Percentiles rank a stretch among this genome's conserved stretches.
Evolutionary conservation across 371 early-diverging fungal genomes (phyloP).

Genomic region (Mucor lusitanicus): DNA sequence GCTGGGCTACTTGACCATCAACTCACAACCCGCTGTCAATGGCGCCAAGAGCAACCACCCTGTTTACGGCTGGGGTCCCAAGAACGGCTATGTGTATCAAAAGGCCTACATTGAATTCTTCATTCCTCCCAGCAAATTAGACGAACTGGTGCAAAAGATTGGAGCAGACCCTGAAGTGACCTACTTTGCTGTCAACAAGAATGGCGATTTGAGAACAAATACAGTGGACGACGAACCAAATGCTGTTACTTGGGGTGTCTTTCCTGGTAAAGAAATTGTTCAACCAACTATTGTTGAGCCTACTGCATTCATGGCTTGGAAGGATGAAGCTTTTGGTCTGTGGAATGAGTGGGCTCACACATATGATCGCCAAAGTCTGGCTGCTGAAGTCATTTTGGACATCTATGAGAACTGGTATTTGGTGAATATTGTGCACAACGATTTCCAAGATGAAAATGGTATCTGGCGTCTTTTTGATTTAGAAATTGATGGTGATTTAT

Average conservation of each 20-base stretch:
- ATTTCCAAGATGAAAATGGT: constrained; percentile 76
- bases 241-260: constrained; percentile 99
- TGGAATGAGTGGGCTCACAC: constrained; percentile 91
- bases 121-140: constrained; percentile 73
- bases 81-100: constrained; percentile 95
- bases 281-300: constrained; percentile 97
- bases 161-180: constrained; percentile 72
- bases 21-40: constrained; percentile 96
- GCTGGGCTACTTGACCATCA: constrained; percentile 91
- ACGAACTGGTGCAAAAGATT: constrained; percentile 69
- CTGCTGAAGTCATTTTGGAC: constrained; percentile 61
- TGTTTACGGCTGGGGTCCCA: constrained; percentile 95
- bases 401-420: constrained; percentile 86
- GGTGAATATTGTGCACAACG: constrained; percentile 94
- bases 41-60: constrained; percentile 81
- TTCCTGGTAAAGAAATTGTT: constrained; percentile 96
- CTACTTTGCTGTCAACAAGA: constrained; percentile 90
- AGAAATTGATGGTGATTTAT: constrained; percentile 43
- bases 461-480: constrained; percentile 75
- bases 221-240: constrained; percentile 84
- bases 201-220: constrained; percentile 88
- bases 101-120: constrained; percentile 98
- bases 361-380: constrained; percentile 64
- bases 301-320: constrained; percentile 94
- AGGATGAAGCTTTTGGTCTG: constrained; percentile 95